Conservation (phyloP, 2,329 filamentous ascomycete species). For the Fusarium equiseti region DNA sequence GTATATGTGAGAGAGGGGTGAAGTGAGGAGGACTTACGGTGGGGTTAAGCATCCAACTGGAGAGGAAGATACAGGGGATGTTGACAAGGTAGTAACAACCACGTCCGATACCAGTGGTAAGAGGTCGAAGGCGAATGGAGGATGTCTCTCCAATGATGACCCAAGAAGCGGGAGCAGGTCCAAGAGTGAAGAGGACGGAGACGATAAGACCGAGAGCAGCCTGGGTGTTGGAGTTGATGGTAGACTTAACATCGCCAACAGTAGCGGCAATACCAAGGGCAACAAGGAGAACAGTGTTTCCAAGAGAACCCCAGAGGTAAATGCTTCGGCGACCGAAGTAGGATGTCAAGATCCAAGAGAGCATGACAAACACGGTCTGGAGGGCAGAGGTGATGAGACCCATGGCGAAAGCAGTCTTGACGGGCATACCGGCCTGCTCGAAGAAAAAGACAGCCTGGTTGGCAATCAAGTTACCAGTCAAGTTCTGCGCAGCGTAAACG, state of each 20-base stretch:
- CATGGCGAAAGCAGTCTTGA: conserved; percentile 68
- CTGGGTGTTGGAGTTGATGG: conserved; percentile 63
- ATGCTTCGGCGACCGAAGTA: conserved; percentile 74
- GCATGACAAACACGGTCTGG: conserved; percentile 71
- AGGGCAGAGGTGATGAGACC: conserved; percentile 74
- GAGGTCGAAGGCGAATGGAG: conserved; percentile 70
- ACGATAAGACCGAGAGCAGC: conserved; percentile 73
- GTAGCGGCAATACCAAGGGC: conserved; percentile 71
- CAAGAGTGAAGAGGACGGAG: conserved; percentile 73
- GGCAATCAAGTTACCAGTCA: conserved; percentile 71
- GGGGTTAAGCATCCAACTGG: conserved; percentile 71
- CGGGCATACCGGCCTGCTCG: conserved; percentile 67
- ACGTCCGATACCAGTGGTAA: conserved; percentile 75
- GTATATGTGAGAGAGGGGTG: conserved; percentile 11
- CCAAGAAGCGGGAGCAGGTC: conserved; percentile 73
- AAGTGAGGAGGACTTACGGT: conserved; percentile 49
- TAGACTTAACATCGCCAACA: conserved; percentile 52
- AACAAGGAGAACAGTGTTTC: conserved; percentile 67
- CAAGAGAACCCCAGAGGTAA: conserved; percentile 70
- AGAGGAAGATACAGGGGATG: conserved; percentile 74
- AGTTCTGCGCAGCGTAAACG: conserved; percentile 70
- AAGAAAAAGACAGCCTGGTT: conserved; percentile 74
- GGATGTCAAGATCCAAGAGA: conserved; percentile 74
- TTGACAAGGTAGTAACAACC: conserved; percentile 73
- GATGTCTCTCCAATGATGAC: conserved; percentile 77